Evolutionary conservation across 192 early-diverging fungal genomes (phyloP), one percentile per base, ranked within the genome.

Genomic region (Mortierella alpina): DNA sequence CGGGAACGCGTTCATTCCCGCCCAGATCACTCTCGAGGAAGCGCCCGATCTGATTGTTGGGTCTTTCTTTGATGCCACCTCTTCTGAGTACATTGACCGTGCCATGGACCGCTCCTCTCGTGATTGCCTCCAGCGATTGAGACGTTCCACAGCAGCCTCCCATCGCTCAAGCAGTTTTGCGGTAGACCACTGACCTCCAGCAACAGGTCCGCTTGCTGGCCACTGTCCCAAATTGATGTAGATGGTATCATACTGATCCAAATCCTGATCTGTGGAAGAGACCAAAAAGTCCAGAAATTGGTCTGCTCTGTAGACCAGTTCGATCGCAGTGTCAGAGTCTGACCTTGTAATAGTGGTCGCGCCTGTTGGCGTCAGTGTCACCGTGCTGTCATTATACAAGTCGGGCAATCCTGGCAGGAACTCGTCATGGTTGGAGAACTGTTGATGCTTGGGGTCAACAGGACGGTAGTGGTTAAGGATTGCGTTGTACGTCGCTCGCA

Each of bases 381-480:
- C n/a, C 0, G 47, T 54, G 58, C 31, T 44, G 23, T 69, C 59
- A 15, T 40, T 8, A 10, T 47, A 44, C 45, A 76, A 12, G 4
- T 47, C 45, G 0, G 50, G 18, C 1, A 45, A 44, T 0, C 45
- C 60, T 6, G 66, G 74, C 6, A 76, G 12, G 54, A 58, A 56
- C 48, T 76, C 74, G 40, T 63, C 61, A 45, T 75, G 73, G 17
- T 17, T 9, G 47, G 7, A 15, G 23, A 69, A 76, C 5, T 22
- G 18, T 45, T 69, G 66, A 31, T 59, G 66, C 0, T 4, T 40
- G 5, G 53, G 31, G 17, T 69, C 74, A 2, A 59, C 9, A 11
- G 74, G 74, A 8, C 74, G 74, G 61, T 76, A 76, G 46, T 76
- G 61, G 61, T 64, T 76, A n/a, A 76, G 46, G 47, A 76, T 69